Percentiles rank a stretch among this genome's conserved stretches.
These are phyloP conservation scores for Penicillium sumatraense DNA, from an alignment of 2,329 filamentous ascomycete genomes.

Conservation along the genomic window DNA sequence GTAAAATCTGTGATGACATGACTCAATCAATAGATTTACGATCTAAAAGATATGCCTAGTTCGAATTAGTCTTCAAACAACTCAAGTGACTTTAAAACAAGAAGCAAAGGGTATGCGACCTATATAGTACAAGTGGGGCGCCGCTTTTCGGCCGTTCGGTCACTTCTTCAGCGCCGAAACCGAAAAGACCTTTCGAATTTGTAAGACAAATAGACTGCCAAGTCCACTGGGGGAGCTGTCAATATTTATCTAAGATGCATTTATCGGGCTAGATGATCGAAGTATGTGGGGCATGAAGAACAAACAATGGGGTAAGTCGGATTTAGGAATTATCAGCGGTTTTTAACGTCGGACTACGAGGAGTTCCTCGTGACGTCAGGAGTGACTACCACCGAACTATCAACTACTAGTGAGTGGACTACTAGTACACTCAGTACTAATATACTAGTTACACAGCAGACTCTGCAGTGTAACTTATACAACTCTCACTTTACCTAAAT, in stretches of 20 bases:
- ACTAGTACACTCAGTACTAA: too few species aligned
- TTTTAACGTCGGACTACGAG: neutral
- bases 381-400: neutral
- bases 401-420: too few species aligned
- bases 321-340: too few species aligned
- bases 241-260: too few species aligned
- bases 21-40: neutral
- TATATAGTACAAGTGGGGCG: neutral
- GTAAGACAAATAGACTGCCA: neutral
- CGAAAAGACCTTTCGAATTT: neutral
- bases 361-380: too few species aligned
- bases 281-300: neutral
- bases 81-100: neutral
- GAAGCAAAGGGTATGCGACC: neutral
- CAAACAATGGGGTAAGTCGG: neutral
- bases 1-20: conserved; percentile 20
- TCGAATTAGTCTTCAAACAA: neutral
- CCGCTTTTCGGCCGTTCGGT: neutral
- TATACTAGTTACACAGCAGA: too few species aligned
- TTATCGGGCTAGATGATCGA: neutral
- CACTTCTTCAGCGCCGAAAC: neutral
- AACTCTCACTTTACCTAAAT: too few species aligned
- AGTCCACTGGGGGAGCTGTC: too few species aligned
- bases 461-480: too few species aligned
- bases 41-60: neutral